These are phyloP conservation scores for Aspergillus sp. DNA, from an alignment of 2,329 filamentous ascomycete genomes.

Conservation along the genomic window DNA sequence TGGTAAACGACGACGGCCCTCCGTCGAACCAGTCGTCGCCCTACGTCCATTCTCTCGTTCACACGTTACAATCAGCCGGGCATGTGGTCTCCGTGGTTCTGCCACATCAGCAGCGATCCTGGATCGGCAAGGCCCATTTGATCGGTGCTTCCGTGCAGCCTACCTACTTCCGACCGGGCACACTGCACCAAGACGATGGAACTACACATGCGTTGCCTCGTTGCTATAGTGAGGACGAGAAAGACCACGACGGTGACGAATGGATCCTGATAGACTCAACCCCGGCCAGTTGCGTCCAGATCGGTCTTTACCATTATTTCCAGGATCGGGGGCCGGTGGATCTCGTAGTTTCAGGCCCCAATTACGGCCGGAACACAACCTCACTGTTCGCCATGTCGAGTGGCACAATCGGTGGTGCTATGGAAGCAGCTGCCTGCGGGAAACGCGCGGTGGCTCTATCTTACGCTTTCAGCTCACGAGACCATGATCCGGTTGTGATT, in stretches of 20 bases:
- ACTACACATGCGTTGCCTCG: constrained; percentile 63
- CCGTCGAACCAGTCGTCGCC: constrained; percentile 76
- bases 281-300: constrained; percentile 77
- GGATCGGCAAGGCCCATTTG: constrained; percentile 98
- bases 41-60: constrained; percentile 73
- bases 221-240: constrained; percentile 53
- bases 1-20: constrained; percentile 74
- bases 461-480: constrained; percentile 84
- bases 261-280: constrained; percentile 82
- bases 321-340: constrained; percentile 69
- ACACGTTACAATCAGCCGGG: constrained; percentile 69
- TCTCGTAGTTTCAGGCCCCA: constrained; percentile 75
- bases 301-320: constrained; percentile 79
- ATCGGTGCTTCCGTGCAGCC: constrained; percentile 86
- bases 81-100: constrained; percentile 90
- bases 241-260: constrained; percentile 61
- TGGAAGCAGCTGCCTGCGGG: constrained; percentile 73
- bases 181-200: constrained; percentile 63
- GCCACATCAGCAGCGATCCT: constrained; percentile 87
- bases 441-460: constrained; percentile 75
- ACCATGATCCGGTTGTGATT: constrained; percentile 81
- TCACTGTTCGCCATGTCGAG: constrained; percentile 76
- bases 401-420: constrained; percentile 73
- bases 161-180: constrained; percentile 73
- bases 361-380: constrained; percentile 80